Conservation (phyloP, 192 early-diverging fungal genomes). For the Pilaira anomala region DNA sequence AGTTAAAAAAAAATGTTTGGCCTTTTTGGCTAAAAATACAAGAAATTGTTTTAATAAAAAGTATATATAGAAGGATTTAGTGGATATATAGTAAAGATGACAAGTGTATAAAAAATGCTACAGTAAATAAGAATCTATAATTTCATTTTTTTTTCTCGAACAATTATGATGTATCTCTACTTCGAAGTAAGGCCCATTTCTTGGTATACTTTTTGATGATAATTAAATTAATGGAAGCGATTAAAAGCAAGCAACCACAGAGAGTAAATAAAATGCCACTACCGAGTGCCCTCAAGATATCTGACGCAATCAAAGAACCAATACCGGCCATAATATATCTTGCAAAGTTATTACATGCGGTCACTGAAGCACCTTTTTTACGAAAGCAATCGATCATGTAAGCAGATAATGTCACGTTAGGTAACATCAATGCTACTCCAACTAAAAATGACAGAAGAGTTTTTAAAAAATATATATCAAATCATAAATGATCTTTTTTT, state of each 20-base stretch:
- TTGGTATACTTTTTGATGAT: background rate
- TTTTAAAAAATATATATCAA: conserved; percentile 3
- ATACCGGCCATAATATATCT: conserved; percentile 34
- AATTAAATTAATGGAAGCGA: conserved; percentile 7
- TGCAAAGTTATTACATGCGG: conserved; percentile 36
- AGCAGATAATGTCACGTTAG: conserved; percentile 27
- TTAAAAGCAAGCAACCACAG: background rate
- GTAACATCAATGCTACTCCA: conserved; percentile 27
- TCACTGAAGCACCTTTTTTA: conserved; percentile 31
- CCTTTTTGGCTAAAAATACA: too few species aligned
- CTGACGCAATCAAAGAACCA: conserved; percentile 33
- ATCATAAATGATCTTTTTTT: background rate
- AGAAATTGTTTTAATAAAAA: too few species aligned
- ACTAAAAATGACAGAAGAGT: conserved; percentile 16
- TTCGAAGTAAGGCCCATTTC: conserved; percentile 6
- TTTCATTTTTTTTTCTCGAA: too few species aligned
- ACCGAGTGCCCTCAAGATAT: conserved; percentile 21
- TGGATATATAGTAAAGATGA: too few species aligned
- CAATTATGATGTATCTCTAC: too few species aligned
- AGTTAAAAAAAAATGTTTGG: too few species aligned
- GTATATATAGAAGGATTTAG: too few species aligned
- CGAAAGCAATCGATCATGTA: conserved; percentile 40
- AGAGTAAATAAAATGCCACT: conserved; percentile 35
- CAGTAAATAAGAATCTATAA: too few species aligned
- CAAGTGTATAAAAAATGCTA: too few species aligned